Evolutionary conservation across 345 rosid species (phyloP), one percentile per base, ranked within the genome.

Genomic region (Balakata baccata): DNA sequence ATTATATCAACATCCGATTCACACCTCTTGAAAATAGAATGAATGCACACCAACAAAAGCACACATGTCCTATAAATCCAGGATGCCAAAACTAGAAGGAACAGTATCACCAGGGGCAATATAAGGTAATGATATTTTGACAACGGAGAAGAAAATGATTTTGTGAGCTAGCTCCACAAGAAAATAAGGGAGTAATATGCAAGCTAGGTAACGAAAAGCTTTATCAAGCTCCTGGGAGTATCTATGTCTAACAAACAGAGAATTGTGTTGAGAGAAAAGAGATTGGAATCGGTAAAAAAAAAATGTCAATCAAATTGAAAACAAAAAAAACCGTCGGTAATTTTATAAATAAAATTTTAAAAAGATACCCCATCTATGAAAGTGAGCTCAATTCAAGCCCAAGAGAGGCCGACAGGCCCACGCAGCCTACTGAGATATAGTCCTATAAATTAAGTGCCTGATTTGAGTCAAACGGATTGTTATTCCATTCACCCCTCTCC

Each of bases 61-160:
- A n/a, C n/a, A n/a, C n/a, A n/a, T n/a, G 79, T 18, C 93, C 91
- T 54, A 78, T 73, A 5, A 93, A 87, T 81, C 96, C 96, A 88
- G 11, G 93, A 88, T 7, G 74, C 79, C 60, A 92, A 65, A 9
- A 87, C 89, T 67, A 89, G 68, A 47, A 85, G 74, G 70, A 84
- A 84, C 83, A 86, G 81, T 74, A 57, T 71, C 73, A 23, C 76
- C 80, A 1, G 83, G 76, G 14, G 59, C 64, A 38, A 84, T 38
- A 68, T 46, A 75, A 12, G 90, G 93, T 12, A 86, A 69, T 18
- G 81, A 66, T 34, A 89, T 78, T 39, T 78, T 57, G 17, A 79
- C 83, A 2, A 86, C 75, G 53, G 89, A 84, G 79, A 87, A 90
- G 79, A 82, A 81, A 2, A 90, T 74, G 79, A 87, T 64, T 75